Base-by-base conservation (phyloP, 345 rosid species). In the Turritis glabra region DNA sequence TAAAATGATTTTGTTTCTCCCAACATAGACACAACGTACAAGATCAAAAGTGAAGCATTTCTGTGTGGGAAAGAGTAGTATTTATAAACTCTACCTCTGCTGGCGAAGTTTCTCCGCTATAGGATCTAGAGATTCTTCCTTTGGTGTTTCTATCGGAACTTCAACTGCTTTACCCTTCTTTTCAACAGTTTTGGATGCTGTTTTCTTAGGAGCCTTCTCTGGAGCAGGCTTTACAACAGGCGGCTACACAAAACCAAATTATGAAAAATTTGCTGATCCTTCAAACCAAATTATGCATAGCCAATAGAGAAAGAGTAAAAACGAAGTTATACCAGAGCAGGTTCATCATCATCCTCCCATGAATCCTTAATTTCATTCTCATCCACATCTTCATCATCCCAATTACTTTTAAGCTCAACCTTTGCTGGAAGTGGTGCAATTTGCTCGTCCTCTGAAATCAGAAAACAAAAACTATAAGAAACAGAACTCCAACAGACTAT, bases 271-370 rank as follows among this genome's bases (percentile, higher is more conserved):
- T 0, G 1, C 19, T 38, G 26, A 40, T 11, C 37, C 14, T 7
- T 7, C 40, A 70, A 29, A 70, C 40, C 8, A 57, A 59, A 19
- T 41, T 4, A 43, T 55, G 29, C 0, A 0, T 18, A 21, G 58
- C 9, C 18, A 60, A 60, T 46, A 44, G 21, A 43, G 50, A 48
- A 33, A 57, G 29, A 55, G 14, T 27, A 50, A 17, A 21, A 64
- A 19, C 32, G 0, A 53, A 44, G 60, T 1, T n/a, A 71, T 90
- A 92, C 99, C 78, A 71, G 83, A 79, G 86, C 82, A 64, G 88
- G 87, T 77, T 90, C 96, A 46, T 94, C 98, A 47, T 96, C 99
- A 79, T 92, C 98, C 76, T 95, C 99, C 99, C 98, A 95, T 9
- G 99, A 95, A 35, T 95, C 99, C 80, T 92, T 96, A 63, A 96